These are phyloP conservation scores for Quercus dentata DNA, from an alignment of 306 rosid species.

Conservation along the genomic window DNA sequence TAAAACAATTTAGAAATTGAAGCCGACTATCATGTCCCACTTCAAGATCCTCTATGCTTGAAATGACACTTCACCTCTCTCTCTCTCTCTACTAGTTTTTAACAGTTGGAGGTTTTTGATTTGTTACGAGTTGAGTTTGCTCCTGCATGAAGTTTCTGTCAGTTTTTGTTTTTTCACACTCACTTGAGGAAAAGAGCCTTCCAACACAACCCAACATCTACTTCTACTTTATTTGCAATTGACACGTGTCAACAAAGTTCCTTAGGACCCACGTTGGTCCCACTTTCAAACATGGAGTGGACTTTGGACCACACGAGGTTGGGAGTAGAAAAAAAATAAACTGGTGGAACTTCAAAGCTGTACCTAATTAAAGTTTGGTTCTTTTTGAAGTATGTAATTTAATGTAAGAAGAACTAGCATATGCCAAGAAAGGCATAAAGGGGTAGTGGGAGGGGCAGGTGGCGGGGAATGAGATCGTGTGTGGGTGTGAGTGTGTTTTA, in stretches of 20 bases:
- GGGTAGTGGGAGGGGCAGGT: not conserved
- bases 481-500: not conserved
- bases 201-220: not conserved
- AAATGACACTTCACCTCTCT: conserved; percentile 36
- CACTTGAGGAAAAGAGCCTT: not conserved
- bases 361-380: not conserved
- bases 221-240: not conserved
- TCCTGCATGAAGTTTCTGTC: not conserved
- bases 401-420: not conserved
- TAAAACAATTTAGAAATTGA: not conserved
- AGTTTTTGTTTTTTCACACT: too few relatives aligned
- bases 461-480: too few relatives aligned
- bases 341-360: not conserved
- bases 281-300: too few relatives aligned
- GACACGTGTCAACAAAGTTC: conserved; percentile 5
- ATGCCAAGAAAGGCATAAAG: conserved; percentile 30
- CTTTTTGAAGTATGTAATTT: not conserved
- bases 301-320: not conserved
- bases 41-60: conserved; percentile 17
- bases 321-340: not conserved
- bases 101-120: not conserved
- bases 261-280: not conserved
- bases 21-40: conserved; percentile 5
- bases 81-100: not conserved
- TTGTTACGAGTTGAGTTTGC: not conserved